Evolutionary conservation across 345 rosid species (phyloP).

Genomic region (Eucalyptus sideroxylon): DNA sequence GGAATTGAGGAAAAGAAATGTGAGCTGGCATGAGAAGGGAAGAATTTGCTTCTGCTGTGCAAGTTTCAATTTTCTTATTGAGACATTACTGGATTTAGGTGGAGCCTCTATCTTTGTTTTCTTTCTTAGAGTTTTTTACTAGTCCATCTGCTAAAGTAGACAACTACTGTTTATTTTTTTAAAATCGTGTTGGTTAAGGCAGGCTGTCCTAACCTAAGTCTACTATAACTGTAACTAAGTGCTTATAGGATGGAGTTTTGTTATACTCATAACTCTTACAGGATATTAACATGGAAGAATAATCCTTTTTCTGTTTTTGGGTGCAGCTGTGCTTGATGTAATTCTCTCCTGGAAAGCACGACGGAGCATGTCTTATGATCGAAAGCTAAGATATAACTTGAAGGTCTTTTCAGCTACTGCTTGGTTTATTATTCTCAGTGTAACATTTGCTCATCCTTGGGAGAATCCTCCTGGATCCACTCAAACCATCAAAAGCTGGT

Average conservation of each 20-base stretch:
- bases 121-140: not conserved
- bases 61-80: not conserved
- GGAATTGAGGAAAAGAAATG: not conserved
- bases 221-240: not conserved
- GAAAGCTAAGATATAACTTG: slow-evolving; percentile 84
- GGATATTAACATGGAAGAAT: not conserved
- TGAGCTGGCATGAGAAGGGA: not conserved
- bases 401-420: slow-evolving; percentile 86
- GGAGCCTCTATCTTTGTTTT: not conserved
- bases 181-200: not conserved
- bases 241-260: not conserved
- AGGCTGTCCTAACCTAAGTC: not conserved
- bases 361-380: slow-evolving; percentile 72
- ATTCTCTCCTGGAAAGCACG: slow-evolving; percentile 86
- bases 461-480: slow-evolving; percentile 81
- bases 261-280: not conserved
- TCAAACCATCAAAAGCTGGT: slow-evolving; percentile 86
- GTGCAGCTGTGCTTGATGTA: slow-evolving; percentile 89
- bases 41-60: not conserved
- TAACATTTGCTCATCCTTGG: slow-evolving; percentile 75
- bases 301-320: not conserved
- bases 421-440: slow-evolving; percentile 85
- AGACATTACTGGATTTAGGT: not conserved
- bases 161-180: too few relatives aligned
- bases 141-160: not conserved